Percentiles rank a stretch among this genome's conserved stretches.
Evolutionary conservation across 495 filamentous ascomycete species (phyloP).

Genomic region (Aspergillus egyptiacus): DNA sequence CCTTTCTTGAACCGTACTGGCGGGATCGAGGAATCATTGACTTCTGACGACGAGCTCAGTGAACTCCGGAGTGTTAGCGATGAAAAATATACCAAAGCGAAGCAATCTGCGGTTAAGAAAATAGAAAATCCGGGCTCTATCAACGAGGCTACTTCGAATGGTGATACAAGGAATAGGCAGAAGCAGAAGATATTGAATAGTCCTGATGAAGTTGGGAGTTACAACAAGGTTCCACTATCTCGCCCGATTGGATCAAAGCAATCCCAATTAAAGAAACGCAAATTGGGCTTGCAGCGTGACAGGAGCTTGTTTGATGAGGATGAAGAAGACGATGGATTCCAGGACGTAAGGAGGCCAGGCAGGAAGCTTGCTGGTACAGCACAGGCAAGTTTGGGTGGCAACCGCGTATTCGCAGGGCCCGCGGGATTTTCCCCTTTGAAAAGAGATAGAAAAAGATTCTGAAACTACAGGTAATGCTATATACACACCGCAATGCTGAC

Average conservation of each 20-base stretch:
- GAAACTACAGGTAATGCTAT: not conserved
- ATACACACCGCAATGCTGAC: not conserved
- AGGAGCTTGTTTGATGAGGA: slow-evolving; percentile 75
- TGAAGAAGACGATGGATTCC: slow-evolving; percentile 45
- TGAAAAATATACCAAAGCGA: not conserved
- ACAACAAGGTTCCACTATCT: not conserved
- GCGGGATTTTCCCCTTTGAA: slow-evolving; percentile 75
- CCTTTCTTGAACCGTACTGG: slow-evolving; percentile 80
- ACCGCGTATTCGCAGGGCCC: slow-evolving; percentile 30
- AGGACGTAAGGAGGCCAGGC: slow-evolving; percentile 28
- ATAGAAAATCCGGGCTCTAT: not conserved
- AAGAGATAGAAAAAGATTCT: slow-evolving; percentile 57
- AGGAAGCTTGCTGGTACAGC: slow-evolving; percentile 27
- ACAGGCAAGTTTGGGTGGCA: slow-evolving; percentile 15
- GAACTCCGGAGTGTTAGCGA: slow-evolving; percentile 13
- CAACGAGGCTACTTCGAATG: not conserved
- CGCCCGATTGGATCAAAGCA: slow-evolving; percentile 31
- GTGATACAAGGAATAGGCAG: not conserved
- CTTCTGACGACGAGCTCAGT: slow-evolving; percentile 29
- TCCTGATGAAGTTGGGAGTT: slow-evolving; percentile 2
- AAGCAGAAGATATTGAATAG: not conserved
- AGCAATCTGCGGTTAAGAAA: not conserved
- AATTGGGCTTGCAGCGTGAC: slow-evolving; percentile 54
- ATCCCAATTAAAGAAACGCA: slow-evolving; percentile 68
- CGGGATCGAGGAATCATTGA: slow-evolving; percentile 39